These are phyloP conservation scores for Penicillium sclerotiorum DNA, from an alignment of 2,329 filamentous ascomycete genomes.

Conservation along the genomic window DNA sequence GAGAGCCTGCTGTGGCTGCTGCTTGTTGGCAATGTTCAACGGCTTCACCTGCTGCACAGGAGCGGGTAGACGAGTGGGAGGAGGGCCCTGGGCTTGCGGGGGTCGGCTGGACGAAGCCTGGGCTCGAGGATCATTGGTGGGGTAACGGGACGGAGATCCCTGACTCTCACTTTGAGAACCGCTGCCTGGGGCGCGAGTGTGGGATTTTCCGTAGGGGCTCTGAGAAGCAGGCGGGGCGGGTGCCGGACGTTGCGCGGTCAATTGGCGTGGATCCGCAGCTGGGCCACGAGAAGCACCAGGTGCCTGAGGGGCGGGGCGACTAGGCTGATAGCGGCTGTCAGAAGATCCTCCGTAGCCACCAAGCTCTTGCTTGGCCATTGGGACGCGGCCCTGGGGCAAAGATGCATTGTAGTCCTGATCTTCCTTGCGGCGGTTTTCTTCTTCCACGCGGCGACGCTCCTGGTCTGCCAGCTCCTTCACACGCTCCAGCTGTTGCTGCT, in stretches of 20 bases:
- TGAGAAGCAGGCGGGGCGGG: conserved; percentile 67
- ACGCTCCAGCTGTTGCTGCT: conserved; percentile 46
- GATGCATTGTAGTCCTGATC: conserved; percentile 88
- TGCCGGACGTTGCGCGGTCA: conserved; percentile 75
- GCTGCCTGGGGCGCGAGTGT: conserved; percentile 37
- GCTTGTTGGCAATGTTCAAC: conserved; percentile 74
- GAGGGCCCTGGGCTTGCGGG: conserved; percentile 48
- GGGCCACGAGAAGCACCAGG: conserved; percentile 61
- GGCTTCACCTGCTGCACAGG: conserved; percentile 68
- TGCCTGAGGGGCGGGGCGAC: conserved; percentile 78
- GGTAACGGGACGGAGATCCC: conserved; percentile 40
- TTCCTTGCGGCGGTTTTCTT: conserved; percentile 61
- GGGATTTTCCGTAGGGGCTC: conserved; percentile 35
- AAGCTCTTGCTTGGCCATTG: conserved; percentile 86
- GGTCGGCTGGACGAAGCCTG: conserved; percentile 46
- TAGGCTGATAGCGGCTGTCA: conserved; percentile 74
- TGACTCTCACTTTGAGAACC: conserved; percentile 37
- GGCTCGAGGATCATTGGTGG: conserved; percentile 36
- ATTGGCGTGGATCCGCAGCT: conserved; percentile 56
- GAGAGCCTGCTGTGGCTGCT: conserved; percentile 32
- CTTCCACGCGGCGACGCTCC: conserved; percentile 53
- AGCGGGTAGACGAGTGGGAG: conserved; percentile 62
- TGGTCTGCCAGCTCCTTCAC: conserved; percentile 62
- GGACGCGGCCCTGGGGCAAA: conserved; percentile 76
- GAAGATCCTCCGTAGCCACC: conserved; percentile 65